Base-by-base conservation (phyloP, 257 asterid species). In the Lantana camara region DNA sequence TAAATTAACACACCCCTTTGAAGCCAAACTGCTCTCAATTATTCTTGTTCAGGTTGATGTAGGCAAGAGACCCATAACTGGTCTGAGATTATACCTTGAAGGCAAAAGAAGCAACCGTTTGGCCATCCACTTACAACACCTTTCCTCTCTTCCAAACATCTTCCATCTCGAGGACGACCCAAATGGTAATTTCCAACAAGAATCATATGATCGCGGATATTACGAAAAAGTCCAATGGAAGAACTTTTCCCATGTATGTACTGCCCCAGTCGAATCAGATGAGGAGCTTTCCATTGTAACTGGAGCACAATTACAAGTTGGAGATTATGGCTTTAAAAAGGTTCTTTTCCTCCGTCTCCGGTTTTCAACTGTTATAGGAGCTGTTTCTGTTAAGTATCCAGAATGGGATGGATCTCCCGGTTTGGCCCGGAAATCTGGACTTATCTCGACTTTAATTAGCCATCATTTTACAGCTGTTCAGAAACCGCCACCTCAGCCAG, bases 401-500 rank as follows among this genome's bases (percentile, higher is more conserved):
- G 99, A 94, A 72, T 94, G 99, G 99, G 99, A 94, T 49, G 97
- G 97, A 19, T 90, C 99, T 30, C 93, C 95, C 0, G 97, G 88
- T 15, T 59, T 90, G 73, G 95, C 84, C 16, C 92, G 96, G 57
- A 94, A 94, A 77, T 94, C 99, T 23, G 99, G 99, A 17, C 89
- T 90, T 44, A 85, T 94, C 49, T 94, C 99, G 13, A 90, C 99
- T 59, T 75, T 94, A 68, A 88, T 94, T 51, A 94, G 99, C 73
- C 95, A 85, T 40, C 96, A 73, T 70, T 94, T 94, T 54, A 85
- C 99, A 5, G 75, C 92, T 2, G 95, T 73, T 69, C 95, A 84
- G 58, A 85, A 86, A 74, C 90, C 83, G 27, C 87, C 88, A 29
- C 97, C 95, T 3, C 90, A 77, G 75, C 99, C 96, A 32, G 82